phyloP scores from a whole-genome alignment of 108 stramenopile species.

The Ochromonas danica region DNA sequence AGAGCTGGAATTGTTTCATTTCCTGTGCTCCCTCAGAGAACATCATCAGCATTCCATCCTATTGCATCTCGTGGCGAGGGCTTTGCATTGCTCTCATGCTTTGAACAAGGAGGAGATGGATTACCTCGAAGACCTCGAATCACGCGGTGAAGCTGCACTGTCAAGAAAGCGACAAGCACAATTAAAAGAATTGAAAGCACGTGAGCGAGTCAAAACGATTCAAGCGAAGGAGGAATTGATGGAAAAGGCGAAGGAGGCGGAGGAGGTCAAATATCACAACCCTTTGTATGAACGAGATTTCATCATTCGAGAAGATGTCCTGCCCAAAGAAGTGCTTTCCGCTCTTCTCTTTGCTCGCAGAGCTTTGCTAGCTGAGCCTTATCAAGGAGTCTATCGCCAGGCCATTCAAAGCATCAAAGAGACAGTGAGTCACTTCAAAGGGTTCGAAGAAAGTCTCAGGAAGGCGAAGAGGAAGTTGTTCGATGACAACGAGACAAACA shows the following conservation, averaged over 20 bases:
- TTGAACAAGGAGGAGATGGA: background rate
- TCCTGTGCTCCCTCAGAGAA: constrained; percentile 45
- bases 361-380: background rate
- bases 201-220: no score
- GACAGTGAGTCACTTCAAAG: background rate
- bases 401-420: background rate
- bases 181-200: no score
- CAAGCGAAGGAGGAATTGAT: no score
- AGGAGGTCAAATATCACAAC: no score
- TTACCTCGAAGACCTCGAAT: background rate
- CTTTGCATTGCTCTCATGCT: background rate
- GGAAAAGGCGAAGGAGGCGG: no score
- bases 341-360: background rate
- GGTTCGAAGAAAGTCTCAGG: background rate
- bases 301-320: background rate
- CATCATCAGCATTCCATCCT: constrained; percentile 32
- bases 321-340: background rate
- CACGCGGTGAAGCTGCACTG: no score
- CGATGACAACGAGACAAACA: background rate
- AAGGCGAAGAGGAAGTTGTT: background rate
- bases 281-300: no score
- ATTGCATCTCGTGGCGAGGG: background rate
- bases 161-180: no score
- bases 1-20: constrained; percentile 50
- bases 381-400: background rate